These are phyloP conservation scores for Taphrina pruni DNA, from an alignment of 1,139 yeast species.

Conservation along the genomic window DNA sequence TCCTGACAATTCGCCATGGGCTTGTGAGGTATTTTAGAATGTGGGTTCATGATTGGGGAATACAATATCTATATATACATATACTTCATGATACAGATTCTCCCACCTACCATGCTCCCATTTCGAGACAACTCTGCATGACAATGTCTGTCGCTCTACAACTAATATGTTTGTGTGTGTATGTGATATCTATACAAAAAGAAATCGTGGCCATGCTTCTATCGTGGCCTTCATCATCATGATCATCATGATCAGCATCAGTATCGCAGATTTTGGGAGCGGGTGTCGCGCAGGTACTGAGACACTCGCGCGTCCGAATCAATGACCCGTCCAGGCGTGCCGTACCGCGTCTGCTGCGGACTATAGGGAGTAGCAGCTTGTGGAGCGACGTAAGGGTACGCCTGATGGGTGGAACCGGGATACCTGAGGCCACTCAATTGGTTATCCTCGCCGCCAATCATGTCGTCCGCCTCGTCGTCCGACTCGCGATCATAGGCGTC, in stretches of 20 bases:
- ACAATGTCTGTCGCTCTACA: too few species aligned
- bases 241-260: not conserved
- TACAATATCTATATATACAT: not conserved
- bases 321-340: not conserved
- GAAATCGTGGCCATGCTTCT: too few species aligned
- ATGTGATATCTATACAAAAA: too few species aligned
- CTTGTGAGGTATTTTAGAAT: too few species aligned
- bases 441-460: not conserved
- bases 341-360: not conserved
- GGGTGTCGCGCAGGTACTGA: slow-evolving; percentile 10
- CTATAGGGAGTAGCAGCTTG: not conserved
- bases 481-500: slow-evolving; percentile 3
- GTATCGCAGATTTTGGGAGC: not conserved
- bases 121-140: too few species aligned
- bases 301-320: slow-evolving; percentile 8
- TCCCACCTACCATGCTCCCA: too few species aligned
- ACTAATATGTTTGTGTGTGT: too few species aligned
- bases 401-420: slow-evolving; percentile 8
- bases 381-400: not conserved
- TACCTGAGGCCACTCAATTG: not conserved
- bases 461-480: slow-evolving; percentile 12
- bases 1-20: too few species aligned
- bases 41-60: not conserved
- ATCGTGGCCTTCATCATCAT: not conserved
- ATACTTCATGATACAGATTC: too few species aligned